Evolutionary conservation across 257 asterid species (phyloP), one percentile per base, ranked within the genome.

Genomic region (Przewalskia tangutica): DNA sequence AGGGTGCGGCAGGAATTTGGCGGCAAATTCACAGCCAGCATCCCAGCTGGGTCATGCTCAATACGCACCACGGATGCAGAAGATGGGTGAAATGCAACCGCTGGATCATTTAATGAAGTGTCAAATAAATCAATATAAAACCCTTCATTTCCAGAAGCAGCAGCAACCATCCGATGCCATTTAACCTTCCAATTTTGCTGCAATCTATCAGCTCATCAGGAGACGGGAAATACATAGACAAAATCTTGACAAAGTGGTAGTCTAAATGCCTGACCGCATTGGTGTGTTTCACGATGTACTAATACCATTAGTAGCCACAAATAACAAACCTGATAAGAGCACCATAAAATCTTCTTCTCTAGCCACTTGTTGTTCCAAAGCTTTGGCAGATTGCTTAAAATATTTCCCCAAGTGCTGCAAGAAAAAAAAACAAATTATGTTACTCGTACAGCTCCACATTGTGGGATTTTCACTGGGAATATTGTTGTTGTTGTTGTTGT

Each of bases 151-250:
- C 98, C 99, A 84, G 99, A 89, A 81, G 95, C 97, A 86, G 97
- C 95, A 85, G 99, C 97, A 83, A 90, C 93, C 89, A 91, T 65
- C 23, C 99, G 97, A 82, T 94, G 97, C 78, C 97, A 83, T 77
- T 96, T 96, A 62, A 91, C 92, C 89, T 96, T 96, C 99, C 99
- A 96, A 85, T 96, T 96, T 86, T 94, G 98, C 90, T 96, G 98
- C 89, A 96, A 91, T 85, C 99, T 94, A 85, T 84, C 62, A 48
- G 87, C 83, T 75, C 87, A 86, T 79, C 81, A 83, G 71, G n/a
- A n/a, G n/a, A n/a, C n/a, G n/a, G n/a, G 81, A 73, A 85, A 81
- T 48, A 54, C 81, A 60, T n/a, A 23, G 62, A 34, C 44, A 46
- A 75, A 23, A 20, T 8, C 50, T 50, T 23, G 42, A 23, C 20